Conservation (phyloP, 2,329 filamentous ascomycete species). For the Akanthomyces muscarius region DNA sequence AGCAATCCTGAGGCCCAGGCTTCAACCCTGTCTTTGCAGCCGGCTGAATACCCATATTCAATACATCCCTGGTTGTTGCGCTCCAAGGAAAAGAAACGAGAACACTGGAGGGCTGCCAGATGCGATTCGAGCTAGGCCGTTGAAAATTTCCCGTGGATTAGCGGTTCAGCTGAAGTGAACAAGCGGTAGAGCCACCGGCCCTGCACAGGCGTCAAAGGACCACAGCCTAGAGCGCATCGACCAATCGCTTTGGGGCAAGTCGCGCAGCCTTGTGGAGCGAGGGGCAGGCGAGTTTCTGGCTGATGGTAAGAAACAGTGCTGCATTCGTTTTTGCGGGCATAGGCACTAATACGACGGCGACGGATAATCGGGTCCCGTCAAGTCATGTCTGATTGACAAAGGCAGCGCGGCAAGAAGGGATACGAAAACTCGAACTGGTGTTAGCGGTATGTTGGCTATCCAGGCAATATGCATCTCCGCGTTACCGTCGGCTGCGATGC, state of each 20-base stretch:
- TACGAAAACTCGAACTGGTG: background rate
- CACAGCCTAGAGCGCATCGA: background rate
- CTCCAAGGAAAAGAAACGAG: background rate
- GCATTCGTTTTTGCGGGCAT: conserved; percentile 6
- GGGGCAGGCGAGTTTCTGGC: background rate
- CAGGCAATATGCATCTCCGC: background rate
- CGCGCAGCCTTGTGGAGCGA: conserved; percentile 17
- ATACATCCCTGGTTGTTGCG: background rate
- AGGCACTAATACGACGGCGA: conserved; percentile 7
- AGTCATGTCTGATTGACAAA: background rate
- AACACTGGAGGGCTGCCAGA: background rate
- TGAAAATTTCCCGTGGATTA: conserved; percentile 8
- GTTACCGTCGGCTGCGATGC: background rate
- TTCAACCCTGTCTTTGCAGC: background rate
- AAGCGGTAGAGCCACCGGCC: conserved; percentile 11
- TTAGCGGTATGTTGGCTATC: background rate
- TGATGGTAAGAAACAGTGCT: background rate
- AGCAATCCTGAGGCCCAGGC: conserved; percentile 3
- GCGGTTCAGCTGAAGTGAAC: conserved; percentile 17
- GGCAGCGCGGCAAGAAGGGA: background rate
- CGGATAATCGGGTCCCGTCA: background rate
- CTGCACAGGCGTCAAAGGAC: conserved; percentile 2
- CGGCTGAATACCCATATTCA: background rate
- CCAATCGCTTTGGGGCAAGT: background rate
- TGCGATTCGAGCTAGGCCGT: conserved; percentile 3